Evolutionary conservation across 371 early-diverging fungal genomes (phyloP).

Genomic region (Lichtheimia ornata): DNA sequence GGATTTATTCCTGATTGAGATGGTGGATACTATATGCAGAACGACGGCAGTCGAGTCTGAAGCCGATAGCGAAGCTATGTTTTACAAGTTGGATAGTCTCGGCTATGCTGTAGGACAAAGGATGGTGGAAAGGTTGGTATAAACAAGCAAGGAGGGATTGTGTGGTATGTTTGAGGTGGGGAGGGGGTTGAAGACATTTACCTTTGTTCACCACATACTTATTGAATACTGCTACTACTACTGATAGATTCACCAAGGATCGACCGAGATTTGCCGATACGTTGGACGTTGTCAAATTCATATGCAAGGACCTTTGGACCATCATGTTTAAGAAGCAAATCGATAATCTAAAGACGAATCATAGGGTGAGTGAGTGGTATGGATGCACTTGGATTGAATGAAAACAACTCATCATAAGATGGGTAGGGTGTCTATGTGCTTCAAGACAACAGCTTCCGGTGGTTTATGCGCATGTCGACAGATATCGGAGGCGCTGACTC

Average conservation of each 20-base stretch:
- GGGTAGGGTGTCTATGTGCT: slow-evolving; percentile 94
- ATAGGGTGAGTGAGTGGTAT: slow-evolving; percentile 62
- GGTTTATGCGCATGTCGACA: slow-evolving; percentile 89
- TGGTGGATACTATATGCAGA: slow-evolving; percentile 71
- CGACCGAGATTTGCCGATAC: slow-evolving; percentile 86
- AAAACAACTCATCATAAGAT: background rate
- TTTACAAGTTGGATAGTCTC: slow-evolving; percentile 82
- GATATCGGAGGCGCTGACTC: slow-evolving; percentile 78
- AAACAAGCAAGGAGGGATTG: too few species aligned
- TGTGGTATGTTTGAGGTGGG: too few species aligned
- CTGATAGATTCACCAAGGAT: slow-evolving; percentile 84
- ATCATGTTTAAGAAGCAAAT: slow-evolving; percentile 93
- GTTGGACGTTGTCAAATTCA: slow-evolving; percentile 93
- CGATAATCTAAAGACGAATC: slow-evolving; percentile 97
- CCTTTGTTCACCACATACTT: background rate
- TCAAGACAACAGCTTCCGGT: slow-evolving; percentile 95
- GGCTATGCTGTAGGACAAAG: slow-evolving; percentile 91
- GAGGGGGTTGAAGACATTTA: too few species aligned
- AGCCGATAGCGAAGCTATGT: slow-evolving; percentile 77
- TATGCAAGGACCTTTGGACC: slow-evolving; percentile 97
- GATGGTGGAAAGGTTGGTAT: slow-evolving; percentile 76
- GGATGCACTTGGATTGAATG: background rate
- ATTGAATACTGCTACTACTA: background rate
- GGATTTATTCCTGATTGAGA: slow-evolving; percentile 80
- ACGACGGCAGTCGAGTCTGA: slow-evolving; percentile 64